A percentile compares a stretch with the other conserved stretches of the same genome.
Evolutionary conservation across 805 yeast species (phyloP).

Genomic region (Kregervanrija delftensis): DNA sequence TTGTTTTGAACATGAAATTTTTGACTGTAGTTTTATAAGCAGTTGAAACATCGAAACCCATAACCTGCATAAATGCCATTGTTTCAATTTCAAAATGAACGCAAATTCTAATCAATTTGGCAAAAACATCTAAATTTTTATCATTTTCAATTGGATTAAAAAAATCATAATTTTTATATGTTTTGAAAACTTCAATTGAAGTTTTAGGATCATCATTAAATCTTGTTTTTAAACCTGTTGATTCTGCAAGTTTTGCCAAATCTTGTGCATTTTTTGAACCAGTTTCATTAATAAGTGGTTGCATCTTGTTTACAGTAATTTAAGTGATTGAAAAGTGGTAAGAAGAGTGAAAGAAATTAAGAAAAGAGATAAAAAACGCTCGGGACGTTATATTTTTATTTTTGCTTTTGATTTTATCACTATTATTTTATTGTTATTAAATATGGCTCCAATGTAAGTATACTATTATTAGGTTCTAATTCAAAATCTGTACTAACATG

Average conservation of each 20-base stretch:
- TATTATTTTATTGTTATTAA: background rate
- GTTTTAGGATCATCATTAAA: constrained; percentile 10
- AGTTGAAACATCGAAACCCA: constrained; percentile 7
- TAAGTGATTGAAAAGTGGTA: background rate
- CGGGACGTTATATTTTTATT: background rate
- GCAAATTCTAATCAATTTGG: constrained; percentile 10
- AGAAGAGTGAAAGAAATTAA: background rate
- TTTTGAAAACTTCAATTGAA: constrained; percentile 8
- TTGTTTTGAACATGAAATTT: no score
- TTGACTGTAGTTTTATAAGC: no score
- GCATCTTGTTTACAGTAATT: constrained; percentile 7
- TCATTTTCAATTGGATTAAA: constrained; percentile 6
- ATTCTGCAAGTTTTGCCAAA: constrained; percentile 7
- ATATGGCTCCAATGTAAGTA: constrained; percentile 22
- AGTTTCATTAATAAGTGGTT: constrained; percentile 7
- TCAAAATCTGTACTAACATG: background rate
- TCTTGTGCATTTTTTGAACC: constrained; percentile 8
- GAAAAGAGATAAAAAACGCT: constrained; percentile 1
- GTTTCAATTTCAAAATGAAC: constrained; percentile 15
- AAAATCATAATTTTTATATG: constrained; percentile 5
- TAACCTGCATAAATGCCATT: constrained; percentile 9
- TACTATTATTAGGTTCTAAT: no score
- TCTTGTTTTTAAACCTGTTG: constrained; percentile 8
- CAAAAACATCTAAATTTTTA: constrained; percentile 6
- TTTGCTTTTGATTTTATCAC: no score